Evolutionary conservation across 2,329 filamentous ascomycete species (phyloP).

Genomic region (Phaeomoniella chlamydospora): DNA sequence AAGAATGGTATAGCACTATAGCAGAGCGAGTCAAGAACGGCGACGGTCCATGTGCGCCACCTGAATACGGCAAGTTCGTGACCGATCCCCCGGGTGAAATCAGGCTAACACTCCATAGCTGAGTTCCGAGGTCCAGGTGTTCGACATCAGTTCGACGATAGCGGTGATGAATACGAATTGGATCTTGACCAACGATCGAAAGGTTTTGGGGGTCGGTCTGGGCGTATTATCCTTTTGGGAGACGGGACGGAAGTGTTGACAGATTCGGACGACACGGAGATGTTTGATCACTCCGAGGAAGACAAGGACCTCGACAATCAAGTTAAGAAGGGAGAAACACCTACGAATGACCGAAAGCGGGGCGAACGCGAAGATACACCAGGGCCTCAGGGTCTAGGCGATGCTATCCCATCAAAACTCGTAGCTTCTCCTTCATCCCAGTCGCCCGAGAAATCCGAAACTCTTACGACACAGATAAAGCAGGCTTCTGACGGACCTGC

Average conservation of each 20-base stretch:
- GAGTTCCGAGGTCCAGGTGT: constrained; percentile 74
- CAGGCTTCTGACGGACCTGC: constrained; percentile 1
- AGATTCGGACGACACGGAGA: constrained; percentile 77
- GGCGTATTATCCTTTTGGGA: constrained; percentile 85
- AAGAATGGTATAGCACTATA: constrained; percentile 97
- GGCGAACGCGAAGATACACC: constrained; percentile 36
- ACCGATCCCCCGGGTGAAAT: constrained; percentile 23
- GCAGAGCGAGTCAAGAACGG: constrained; percentile 87
- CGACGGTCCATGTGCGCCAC: constrained; percentile 94
- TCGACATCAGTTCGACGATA: constrained; percentile 72
- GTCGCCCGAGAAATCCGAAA: neutral
- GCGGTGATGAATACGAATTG: constrained; percentile 42
- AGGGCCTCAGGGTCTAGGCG: constrained; percentile 22
- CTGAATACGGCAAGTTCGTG: constrained; percentile 88
- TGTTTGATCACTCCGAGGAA: constrained; percentile 82
- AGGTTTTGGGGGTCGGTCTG: constrained; percentile 58
- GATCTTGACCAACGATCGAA: constrained; percentile 37
- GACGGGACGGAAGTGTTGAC: constrained; percentile 88
- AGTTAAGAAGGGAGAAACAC: constrained; percentile 48
- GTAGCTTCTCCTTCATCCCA: constrained; percentile 1
- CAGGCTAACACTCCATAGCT: constrained; percentile 41
- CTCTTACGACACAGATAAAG: neutral
- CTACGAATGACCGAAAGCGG: constrained; percentile 16
- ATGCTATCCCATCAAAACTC: constrained; percentile 1
- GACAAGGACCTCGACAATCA: constrained; percentile 78